These are phyloP conservation scores for Glycine soja DNA, from an alignment of 306 rosid genomes.

Conservation along the genomic window DNA sequence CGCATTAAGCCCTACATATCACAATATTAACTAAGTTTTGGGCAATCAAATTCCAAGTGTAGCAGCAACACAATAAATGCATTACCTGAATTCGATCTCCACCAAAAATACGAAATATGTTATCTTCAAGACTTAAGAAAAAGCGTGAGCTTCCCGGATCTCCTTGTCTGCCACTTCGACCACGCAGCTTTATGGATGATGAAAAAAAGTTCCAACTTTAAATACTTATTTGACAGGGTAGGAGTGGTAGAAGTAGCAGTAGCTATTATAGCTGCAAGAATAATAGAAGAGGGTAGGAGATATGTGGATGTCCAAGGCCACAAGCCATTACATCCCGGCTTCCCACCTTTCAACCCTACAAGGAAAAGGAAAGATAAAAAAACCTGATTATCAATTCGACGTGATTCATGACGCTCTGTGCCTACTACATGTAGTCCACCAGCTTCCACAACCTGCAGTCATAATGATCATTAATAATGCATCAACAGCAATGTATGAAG, in stretches of 20 bases:
- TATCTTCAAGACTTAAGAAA: constrained; percentile 97
- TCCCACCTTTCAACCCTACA: constrained; percentile 28
- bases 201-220: constrained; percentile 40
- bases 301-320: constrained; percentile 10
- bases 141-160: constrained; percentile 98
- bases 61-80: constrained; percentile 42
- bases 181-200: constrained; percentile 70
- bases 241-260: constrained; percentile 5
- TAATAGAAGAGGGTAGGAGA: constrained; percentile 14
- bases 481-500: constrained; percentile 34
- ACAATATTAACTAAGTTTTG: constrained; percentile 35
- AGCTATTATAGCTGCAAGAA: constrained; percentile 30
- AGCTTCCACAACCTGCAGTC: constrained; percentile 83
- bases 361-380: constrained; percentile 39
- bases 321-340: neutral
- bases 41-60: constrained; percentile 32
- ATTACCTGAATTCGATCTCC: constrained; percentile 95
- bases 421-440: constrained; percentile 99
- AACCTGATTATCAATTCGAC: constrained; percentile 97
- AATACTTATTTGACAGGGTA: constrained; percentile 33
- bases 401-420: constrained; percentile 95
- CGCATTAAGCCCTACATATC: constrained; percentile 86
- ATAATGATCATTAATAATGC: constrained; percentile 38
- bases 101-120: constrained; percentile 94
- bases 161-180: constrained; percentile 97